Evolutionary conservation across 108 stramenopile genomes (phyloP), one percentile per base, ranked within the genome.

Genomic region (Skeletonema tropicum): DNA sequence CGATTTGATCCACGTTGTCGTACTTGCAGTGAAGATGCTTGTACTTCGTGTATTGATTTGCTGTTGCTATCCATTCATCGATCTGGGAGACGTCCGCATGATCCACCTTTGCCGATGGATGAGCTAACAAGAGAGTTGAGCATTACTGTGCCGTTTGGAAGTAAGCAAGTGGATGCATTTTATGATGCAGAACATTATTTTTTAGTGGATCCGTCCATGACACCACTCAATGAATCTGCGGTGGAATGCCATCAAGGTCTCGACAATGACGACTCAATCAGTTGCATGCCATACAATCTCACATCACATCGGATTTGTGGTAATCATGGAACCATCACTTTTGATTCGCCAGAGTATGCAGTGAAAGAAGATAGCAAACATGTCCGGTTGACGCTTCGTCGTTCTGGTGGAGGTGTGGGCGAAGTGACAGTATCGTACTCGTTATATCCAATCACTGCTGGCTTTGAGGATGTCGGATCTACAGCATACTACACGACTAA

Each of bases 1-100:
- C 49, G 65, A 10, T 79, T 85, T 76, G 92, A 94, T 70, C 92
- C 91, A 14, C 81, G 92, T 17, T 94, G 92, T 70, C 64, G 73
- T 25, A 68, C 57, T 30, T 94, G 92, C 78, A 80, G 86, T 57
- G 85, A 73, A 5, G 66, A 71, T 29, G 57, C 31, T 7, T 94
- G 93, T 82, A 73, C 80, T 13, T 46, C 68, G 41, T 94, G 93
- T 70, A 62, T 85, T 2, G 93, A 94, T 63, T 78, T 89, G 33
- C 64, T 92, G 45, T 71, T 94, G 6, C 60, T 87, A 0, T 90
- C 89, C 6, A 88, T 91, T 25, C 89, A 87, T 15, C 85, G 93
- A 14, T 87, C 86, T 30, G 93, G 93, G 3, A 58, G 71, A 58
- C 81, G 93, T 19, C 60, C 32, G 12, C 58, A 55, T 30, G 93